Base-by-base conservation (phyloP, 371 early-diverging fungal species). In the Actinomortierella wolfii region DNA sequence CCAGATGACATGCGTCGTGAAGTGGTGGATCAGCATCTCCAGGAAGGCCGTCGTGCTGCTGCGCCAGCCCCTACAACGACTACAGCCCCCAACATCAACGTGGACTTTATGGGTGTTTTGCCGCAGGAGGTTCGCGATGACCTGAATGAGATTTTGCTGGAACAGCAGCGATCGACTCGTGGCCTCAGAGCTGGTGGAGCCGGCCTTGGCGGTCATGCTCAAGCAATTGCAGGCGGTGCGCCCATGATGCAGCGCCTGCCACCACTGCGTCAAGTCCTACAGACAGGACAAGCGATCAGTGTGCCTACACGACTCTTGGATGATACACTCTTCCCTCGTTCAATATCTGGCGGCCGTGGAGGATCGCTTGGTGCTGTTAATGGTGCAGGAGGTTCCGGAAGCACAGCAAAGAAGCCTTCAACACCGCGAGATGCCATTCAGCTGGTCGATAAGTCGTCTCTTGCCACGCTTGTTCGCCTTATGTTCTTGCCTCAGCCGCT, bases 1-100 rank as follows among this genome's bases (percentile, higher is more conserved):
- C 99, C 99, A 0, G 97, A 97, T 34, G 97, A 97, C 50, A 68
- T 98, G 73, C 90, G 96, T 39, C 86, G 85, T 63, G 98, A 98
- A 74, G 97, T 97, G 7, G 78, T 97, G 21, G 88, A 86, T 61
- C 92, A 94, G 64, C 86, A 93, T 54, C 70, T 89, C 20, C 79
- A 81, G 11, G 84, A 89, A 61, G 80, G 78, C 52, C 78, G 79
- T 34, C 52, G 79, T 11, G 59, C 61, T 2, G 56, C 79, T 15
- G 25, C 80, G 3, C 34, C 34, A 1, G 44, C 77, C 7, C 53
- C 54, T 13, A 54, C 73, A 56, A 48, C 65, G 73, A 34, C 70
- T 17, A 54, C 66, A 9, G 51, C 70, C 11, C 74, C 76, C 46
- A 54, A 59, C 24, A 87, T 91, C 58, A 87, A 83, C 56, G 65